Evolutionary conservation across 371 early-diverging fungal genomes (phyloP), one percentile per base, ranked within the genome.

Genomic region (Rhizopus arrhizus): DNA sequence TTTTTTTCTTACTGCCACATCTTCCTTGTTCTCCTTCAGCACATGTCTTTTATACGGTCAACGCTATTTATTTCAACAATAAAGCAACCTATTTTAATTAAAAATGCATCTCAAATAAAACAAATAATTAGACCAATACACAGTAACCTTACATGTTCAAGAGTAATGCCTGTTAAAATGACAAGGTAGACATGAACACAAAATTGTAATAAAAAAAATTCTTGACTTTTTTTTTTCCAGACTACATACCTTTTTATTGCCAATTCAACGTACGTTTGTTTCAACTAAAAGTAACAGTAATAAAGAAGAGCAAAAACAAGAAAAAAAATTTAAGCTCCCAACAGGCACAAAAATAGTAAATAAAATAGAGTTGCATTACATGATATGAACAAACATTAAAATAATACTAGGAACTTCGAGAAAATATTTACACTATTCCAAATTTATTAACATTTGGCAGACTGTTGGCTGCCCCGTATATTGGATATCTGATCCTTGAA

Each of bases 391-490:
- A 29, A 28, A 5, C 9, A 38, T 38, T 13, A 38, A 38, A 38
- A 11, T 29, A 8, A 29, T n/a, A 13, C 4, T 48, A 48, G 48
- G 48, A 48, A 12, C 22, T 48, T 48, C 48, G 48, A 48, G 96
- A 95, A 71, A 88, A 93, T 62, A 91, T 97, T 43, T 89, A 91
- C 69, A 96, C 95, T 1, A 72, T 95, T 31, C 95, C 98, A 2
- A 96, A 97, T 66, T 68, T 88, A 5, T 72, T 97, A 62, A 96
- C 96, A 4, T 74, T 91, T 56, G 72, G 89, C 9, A 85, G 96
- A 34, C 66, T 93, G 7, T 55, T 85, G 10, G 75, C 91, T 7
- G 83, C 96, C 9, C 98, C 98, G 2, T 83, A 88, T 47, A 87
- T 97, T 54, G 96, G 98, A 16, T 90, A 92, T 65, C 81, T 93